Conservation (phyloP, 176 grass and related monocot species). For the Carex parvula region DNA sequence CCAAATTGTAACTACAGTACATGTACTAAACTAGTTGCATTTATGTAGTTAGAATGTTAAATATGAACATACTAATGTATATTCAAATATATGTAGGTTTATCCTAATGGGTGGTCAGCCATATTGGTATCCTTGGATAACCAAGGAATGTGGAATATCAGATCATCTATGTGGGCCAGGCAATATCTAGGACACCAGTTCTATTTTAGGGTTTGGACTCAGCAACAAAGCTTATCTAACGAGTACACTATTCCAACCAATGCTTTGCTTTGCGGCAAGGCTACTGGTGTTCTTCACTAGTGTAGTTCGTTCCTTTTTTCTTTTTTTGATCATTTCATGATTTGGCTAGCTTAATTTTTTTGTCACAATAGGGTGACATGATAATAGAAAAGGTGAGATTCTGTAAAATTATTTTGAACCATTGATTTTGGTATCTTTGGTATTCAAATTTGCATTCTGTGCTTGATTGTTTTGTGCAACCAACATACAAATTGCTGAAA, state of each 20-base stretch:
- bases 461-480: background rate
- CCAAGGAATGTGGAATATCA: slow-evolving; percentile 89
- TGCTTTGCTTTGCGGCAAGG: slow-evolving; percentile 63
- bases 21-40: background rate
- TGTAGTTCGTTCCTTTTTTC: background rate
- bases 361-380: slow-evolving; percentile 24
- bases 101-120: slow-evolving; percentile 84
- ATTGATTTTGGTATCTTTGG: background rate
- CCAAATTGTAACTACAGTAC: background rate
- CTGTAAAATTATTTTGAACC: slow-evolving; percentile 6
- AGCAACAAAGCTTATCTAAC: slow-evolving; percentile 60
- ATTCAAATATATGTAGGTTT: slow-evolving; percentile 44
- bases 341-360: background rate
- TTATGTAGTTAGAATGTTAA: slow-evolving; percentile 1
- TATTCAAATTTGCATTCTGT: background rate
- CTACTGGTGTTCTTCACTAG: slow-evolving; percentile 42
- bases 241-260: slow-evolving; percentile 75
- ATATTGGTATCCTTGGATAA: slow-evolving; percentile 91
- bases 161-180: slow-evolving; percentile 62
- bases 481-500: background rate
- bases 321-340: background rate
- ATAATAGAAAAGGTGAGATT: slow-evolving; percentile 20
- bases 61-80: background rate
- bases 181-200: slow-evolving; percentile 84
- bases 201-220: slow-evolving; percentile 76